Evolutionary conservation across 768 basidiomycete genomes (phyloP), one percentile per base, ranked within the genome.

Genomic region (Tylopilus sp.): DNA sequence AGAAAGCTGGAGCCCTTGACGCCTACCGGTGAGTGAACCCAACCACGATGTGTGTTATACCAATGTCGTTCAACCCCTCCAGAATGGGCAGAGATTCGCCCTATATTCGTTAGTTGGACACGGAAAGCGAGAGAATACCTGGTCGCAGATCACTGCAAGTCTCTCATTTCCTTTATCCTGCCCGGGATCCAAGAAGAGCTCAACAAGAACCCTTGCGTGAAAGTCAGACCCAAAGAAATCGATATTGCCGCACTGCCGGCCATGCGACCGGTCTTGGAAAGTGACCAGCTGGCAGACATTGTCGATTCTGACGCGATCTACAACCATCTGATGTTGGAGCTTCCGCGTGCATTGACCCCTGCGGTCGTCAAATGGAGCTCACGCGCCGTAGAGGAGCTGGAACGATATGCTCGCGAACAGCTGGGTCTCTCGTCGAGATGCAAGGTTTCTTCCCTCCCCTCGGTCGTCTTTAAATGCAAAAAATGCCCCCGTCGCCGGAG

Each of bases 1-100:
- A 49, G 19, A 1, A 62, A 40, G 22, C 24, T 31, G 0, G 49
- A 52, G 22, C 44, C 46, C 9, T 25, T 52, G 29, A 54, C 60
- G 7, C 34, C 51, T 10, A 2, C 31, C 3, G 60, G 59, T 61
- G n/a, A 61, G 55, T 37, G 10, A 14, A 7, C n/a, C n/a, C n/a
- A n/a, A n/a, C 36, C 31, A 9, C 22, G 17, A 21, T 1, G 5
- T 7, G 21, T 3, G 16, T 12, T 25, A 13, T n/a, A 29, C 19
- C 19, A n/a, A 28, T 24, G 14, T 34, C 16, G 50, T 31, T 4
- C 42, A 40, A 28, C 3, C 3, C 10, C 24, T 33, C 14, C 24
- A 61, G 59, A 57, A 40, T 61, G 56, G 60, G 19, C 22, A n/a
- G 4, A 38, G 37, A 58, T 62, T 6, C 19, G 14, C 2, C 56